These are phyloP conservation scores for Juglanconis juglandina DNA, from an alignment of 2,329 filamentous ascomycete species.

Conservation along the genomic window DNA sequence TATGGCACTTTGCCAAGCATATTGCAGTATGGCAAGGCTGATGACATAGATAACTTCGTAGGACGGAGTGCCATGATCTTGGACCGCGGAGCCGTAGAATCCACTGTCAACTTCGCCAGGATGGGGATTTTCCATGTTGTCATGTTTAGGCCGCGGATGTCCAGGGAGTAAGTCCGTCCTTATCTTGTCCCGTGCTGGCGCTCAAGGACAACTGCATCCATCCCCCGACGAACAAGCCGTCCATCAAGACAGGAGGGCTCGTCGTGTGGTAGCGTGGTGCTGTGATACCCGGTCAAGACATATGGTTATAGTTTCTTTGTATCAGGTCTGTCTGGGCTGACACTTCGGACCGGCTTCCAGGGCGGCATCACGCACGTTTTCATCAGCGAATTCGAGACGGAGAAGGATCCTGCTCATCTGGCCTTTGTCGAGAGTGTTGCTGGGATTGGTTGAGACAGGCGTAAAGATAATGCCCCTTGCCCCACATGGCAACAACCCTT, in stretches of 20 bases:
- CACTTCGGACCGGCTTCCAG: constrained; percentile 32
- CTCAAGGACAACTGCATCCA: constrained; percentile 61
- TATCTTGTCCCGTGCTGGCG: constrained; percentile 32
- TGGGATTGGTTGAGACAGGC: background rate
- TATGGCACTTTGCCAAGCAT: no score
- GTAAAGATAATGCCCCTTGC: no score
- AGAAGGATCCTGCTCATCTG: constrained; percentile 61
- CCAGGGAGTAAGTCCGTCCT: constrained; percentile 46
- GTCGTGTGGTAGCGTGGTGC: constrained; percentile 40
- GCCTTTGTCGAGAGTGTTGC: constrained; percentile 52
- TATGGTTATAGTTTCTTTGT: background rate
- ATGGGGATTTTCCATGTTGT: constrained; percentile 70
- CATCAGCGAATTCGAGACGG: constrained; percentile 61
- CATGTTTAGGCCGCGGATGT: constrained; percentile 54
- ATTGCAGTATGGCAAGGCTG: no score
- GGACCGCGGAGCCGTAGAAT: no score
- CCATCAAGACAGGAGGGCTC: constrained; percentile 59
- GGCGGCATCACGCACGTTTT: constrained; percentile 67
- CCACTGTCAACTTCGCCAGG: background rate
- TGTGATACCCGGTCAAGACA: no score
- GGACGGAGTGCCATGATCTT: no score
- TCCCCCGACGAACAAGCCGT: constrained; percentile 54
- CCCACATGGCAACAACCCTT: no score
- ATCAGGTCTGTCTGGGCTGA: background rate
- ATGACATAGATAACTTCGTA: no score